Conservation (phyloP, 768 basidiomycete genomes). For the Amylocystis lapponica region DNA sequence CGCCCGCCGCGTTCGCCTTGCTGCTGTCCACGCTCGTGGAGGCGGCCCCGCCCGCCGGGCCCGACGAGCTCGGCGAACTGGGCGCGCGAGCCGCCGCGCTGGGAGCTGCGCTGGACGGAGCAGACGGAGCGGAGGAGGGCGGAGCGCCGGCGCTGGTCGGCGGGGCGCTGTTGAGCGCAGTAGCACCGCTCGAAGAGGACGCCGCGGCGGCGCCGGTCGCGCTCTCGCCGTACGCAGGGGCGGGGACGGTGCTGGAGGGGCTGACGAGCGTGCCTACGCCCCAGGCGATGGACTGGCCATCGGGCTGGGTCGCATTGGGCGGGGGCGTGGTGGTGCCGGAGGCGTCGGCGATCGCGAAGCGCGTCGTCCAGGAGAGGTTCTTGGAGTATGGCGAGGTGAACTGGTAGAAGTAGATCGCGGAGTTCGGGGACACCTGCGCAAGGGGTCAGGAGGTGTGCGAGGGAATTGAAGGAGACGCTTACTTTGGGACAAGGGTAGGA, state of each 20-base stretch:
- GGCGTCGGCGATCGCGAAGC: constrained; percentile 64
- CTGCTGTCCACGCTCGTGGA: not conserved
- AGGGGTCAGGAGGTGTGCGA: not conserved
- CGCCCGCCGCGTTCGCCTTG: constrained; percentile 6
- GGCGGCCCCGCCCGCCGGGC: not conserved
- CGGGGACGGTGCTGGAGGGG: constrained; percentile 31
- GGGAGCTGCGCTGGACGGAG: constrained; percentile 2
- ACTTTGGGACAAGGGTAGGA: constrained; percentile 65
- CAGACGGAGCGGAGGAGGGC: constrained; percentile 1
- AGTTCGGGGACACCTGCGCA: constrained; percentile 52
- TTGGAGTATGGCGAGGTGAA: constrained; percentile 44
- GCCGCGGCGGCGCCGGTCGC: constrained; percentile 4
- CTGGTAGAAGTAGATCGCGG: constrained; percentile 79
- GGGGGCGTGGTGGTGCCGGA: constrained; percentile 42
- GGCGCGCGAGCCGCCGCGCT: not conserved
- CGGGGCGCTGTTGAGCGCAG: too few species aligned
- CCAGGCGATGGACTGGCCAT: constrained; percentile 47
- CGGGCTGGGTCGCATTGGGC: constrained; percentile 47
- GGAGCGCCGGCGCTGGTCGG: too few species aligned
- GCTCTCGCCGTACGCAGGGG: constrained; percentile 15
- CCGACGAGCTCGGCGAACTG: not conserved
- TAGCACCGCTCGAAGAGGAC: constrained; percentile 4
- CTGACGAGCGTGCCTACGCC: constrained; percentile 53
- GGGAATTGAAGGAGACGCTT: constrained; percentile 12
- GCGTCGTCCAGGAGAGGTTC: constrained; percentile 58